Percentiles rank a stretch among this genome's conserved stretches.
These are phyloP conservation scores for Theobroma grandiflorum DNA, from an alignment of 441 rosid species.

Conservation along the genomic window DNA sequence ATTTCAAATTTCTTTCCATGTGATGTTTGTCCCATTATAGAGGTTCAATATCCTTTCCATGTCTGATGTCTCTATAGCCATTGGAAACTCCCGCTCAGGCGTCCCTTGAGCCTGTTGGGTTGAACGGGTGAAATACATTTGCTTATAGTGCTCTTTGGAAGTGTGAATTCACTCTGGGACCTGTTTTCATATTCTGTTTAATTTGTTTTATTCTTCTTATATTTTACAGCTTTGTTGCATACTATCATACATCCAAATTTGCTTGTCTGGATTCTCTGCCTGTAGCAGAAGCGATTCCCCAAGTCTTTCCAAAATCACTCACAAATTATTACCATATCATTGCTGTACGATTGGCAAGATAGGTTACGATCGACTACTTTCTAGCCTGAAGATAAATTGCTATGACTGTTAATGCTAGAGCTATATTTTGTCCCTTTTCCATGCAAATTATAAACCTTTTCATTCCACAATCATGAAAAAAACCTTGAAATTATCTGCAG, in stretches of 20 bases:
- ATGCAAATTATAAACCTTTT: background rate
- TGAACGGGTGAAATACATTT: background rate
- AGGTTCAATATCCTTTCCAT: background rate
- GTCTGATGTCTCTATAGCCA: background rate
- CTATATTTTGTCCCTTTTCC: background rate
- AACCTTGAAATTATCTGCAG: background rate
- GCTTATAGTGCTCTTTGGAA: background rate
- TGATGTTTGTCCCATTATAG: background rate
- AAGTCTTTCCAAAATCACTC: background rate
- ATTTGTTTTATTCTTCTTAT: background rate
- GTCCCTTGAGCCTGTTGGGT: background rate
- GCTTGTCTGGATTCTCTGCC: background rate
- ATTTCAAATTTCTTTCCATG: background rate
- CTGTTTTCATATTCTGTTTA: background rate
- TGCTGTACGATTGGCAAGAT: background rate
- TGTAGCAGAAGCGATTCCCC: background rate
- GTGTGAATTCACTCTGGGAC: background rate
- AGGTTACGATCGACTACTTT: background rate
- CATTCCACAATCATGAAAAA: background rate
- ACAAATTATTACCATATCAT: constrained; percentile 17
- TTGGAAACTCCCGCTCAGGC: background rate
- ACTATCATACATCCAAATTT: background rate
- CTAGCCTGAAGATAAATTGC: background rate
- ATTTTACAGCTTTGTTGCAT: background rate
- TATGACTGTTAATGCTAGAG: background rate